Evolutionary conservation across 257 asterid species (phyloP).

Genomic region (Coffea canephora): DNA sequence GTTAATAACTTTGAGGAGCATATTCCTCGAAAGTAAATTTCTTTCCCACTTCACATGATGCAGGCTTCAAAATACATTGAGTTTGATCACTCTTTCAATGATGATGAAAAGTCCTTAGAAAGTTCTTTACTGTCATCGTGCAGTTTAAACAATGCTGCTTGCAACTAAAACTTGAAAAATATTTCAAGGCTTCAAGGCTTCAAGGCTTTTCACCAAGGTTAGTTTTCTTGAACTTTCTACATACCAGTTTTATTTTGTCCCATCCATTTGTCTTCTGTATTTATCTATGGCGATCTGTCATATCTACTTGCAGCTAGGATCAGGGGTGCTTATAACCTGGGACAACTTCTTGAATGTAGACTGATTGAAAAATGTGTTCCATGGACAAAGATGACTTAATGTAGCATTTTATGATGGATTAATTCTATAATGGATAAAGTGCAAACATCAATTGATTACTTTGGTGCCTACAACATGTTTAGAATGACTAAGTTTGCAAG

Average conservation of each 20-base stretch:
- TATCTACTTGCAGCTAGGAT: background rate
- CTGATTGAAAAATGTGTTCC: background rate
- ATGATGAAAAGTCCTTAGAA: slow-evolving; percentile 36
- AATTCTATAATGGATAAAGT: background rate
- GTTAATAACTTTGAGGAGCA: background rate
- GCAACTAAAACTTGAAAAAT: slow-evolving; percentile 51
- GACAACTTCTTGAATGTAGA: background rate
- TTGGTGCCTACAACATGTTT: background rate
- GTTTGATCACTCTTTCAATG: slow-evolving; percentile 44
- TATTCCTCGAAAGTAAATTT: slow-evolving; percentile 8
- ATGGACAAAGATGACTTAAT: background rate
- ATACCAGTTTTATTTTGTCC: too few species aligned
- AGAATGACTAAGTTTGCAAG: too few species aligned
- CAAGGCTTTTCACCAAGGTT: slow-evolving; percentile 53
- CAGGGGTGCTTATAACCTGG: background rate
- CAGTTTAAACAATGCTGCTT: slow-evolving; percentile 57
- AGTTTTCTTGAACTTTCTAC: background rate
- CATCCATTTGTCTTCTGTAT: too few species aligned
- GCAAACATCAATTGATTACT: background rate
- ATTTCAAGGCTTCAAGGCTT: slow-evolving; percentile 40
- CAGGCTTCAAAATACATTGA: slow-evolving; percentile 54
- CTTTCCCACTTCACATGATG: slow-evolving; percentile 1
- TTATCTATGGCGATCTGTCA: background rate
- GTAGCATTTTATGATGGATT: background rate
- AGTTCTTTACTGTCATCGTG: slow-evolving; percentile 35